Base-by-base conservation (phyloP, 2,329 filamentous ascomycete species). In the Hypoxylon sp. region DNA sequence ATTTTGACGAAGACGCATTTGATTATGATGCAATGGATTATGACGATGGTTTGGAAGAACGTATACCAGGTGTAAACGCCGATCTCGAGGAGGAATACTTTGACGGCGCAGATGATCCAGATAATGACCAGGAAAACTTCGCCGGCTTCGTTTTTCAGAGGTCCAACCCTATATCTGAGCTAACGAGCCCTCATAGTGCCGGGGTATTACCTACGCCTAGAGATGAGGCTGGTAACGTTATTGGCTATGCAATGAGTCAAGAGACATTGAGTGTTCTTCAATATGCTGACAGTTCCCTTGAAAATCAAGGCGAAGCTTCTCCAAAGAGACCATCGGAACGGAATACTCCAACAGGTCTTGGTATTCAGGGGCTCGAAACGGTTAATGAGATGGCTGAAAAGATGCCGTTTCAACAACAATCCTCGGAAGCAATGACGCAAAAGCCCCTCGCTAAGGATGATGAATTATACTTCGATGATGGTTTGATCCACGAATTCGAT, bases 391-490 rank as follows among this genome's bases (percentile, higher is more conserved):
- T 60, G 10, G 46, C 65, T n/a, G 66, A 70, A 23, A 67, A 67
- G 13, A 55, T 66, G 14, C 58, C 59, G 19, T 66, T 65, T 60
- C 70, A 75, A 49, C 71, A 67, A 13, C 56, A 63, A 14, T 66
- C 63, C 21, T 67, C 68, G 50, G 61, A 57, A 43, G 63, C 51
- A 30, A 50, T 63, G 3, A 60, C 62, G 30, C 69, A 50, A 48
- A 65, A 56, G 38, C 65, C 58, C 30, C 71, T 75, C 11, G 65
- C 73, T 30, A 72, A 80, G 55, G 84, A 87, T 34, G 89, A 91
- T 70, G 90, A 93, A 69, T 80, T 92, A 30, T 93, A 92, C 76
- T 93, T 90, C 74, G 89, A 91, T 68, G 89, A 89, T 74, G 90
- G 89, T 2, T 79, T 88, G 71, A 83, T 85, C 13, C 84, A 86